These are phyloP conservation scores for Pelargonium nanum DNA, from an alignment of 345 rosid genomes.

Conservation along the genomic window DNA sequence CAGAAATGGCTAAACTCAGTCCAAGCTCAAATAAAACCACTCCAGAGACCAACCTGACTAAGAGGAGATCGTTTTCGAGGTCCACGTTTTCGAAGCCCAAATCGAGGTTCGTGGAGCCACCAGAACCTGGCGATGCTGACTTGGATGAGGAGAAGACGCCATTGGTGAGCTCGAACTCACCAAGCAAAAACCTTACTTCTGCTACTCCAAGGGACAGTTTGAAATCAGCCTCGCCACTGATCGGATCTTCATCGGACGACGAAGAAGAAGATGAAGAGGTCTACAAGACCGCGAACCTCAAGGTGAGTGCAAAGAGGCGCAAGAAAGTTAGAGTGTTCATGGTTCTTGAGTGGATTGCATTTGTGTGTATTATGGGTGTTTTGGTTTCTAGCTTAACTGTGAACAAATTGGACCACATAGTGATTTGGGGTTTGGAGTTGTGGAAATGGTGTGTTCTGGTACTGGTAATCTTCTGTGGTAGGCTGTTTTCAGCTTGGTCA, in stretches of 20 bases:
- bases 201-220: background rate
- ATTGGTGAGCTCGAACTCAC: background rate
- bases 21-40: background rate
- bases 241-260: background rate
- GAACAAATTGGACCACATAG: constrained; percentile 14
- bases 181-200: background rate
- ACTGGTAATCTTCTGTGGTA: constrained; percentile 45
- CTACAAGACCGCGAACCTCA: constrained; percentile 13
- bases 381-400: constrained; percentile 33
- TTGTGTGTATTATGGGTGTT: constrained; percentile 25
- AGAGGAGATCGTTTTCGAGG: background rate
- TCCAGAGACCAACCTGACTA: background rate
- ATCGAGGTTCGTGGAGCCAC: background rate
- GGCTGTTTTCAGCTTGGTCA: constrained; percentile 42
- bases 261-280: constrained; percentile 29
- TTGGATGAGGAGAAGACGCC: background rate
- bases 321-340: constrained; percentile 21
- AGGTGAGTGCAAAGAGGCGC: constrained; percentile 16
- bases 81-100: background rate
- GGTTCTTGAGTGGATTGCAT: constrained; percentile 23
- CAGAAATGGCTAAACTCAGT: background rate
- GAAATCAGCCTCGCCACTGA: background rate
- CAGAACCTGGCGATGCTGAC: background rate
- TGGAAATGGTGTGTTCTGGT: constrained; percentile 64
- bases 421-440: constrained; percentile 38